Evolutionary conservation across 2,329 filamentous ascomycete genomes (phyloP), one percentile per base, ranked within the genome.

Genomic region (Colletotrichum sp.): DNA sequence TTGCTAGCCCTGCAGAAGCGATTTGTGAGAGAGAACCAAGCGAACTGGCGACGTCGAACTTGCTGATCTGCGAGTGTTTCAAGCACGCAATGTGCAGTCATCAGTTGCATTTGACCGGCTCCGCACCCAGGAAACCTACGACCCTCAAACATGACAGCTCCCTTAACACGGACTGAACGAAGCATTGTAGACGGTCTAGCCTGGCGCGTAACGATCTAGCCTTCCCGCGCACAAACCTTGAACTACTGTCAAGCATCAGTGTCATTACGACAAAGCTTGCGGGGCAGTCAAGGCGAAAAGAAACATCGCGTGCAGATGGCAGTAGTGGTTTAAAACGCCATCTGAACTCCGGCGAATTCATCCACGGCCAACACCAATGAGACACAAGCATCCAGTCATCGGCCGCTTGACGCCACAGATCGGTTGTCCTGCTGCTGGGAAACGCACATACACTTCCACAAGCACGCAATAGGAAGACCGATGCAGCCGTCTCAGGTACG

Each of bases 341-440:
- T 75, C 74, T 67, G 74, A 75, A 75, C 43, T 59, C 34, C 21
- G 43, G 28, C 26, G 65, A 64, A 60, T 57, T 21, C 65, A 21
- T 30, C 66, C n/a, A 34, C 18, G 24, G 16, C 32, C 26, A n/a
- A 21, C 24, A 28, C 68, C 36, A 72, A 32, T 43, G 16, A 28
- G 15, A 21, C 32, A 8, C 30, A 36, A 24, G 26, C 36, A n/a
- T 34, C 18, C 10, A 24, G 48, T 48, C 32, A 59, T 71, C 34
- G 67, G 61, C 21, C 26, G 12, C 16, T 28, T 32, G n/a, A 32
- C 61, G 12, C 28, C 21, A 21, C 36, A 34, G 21, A 15, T 48
- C 39, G n/a, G 36, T 28, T 30, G 16, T 48, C 18, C 34, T 12
- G 43, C 43, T 24, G 36, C 63, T 71, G 36, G 21, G 13, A 15